Base-by-base conservation (phyloP, 2,329 filamentous ascomycete genomes). In the Rutstroemia sp. region DNA sequence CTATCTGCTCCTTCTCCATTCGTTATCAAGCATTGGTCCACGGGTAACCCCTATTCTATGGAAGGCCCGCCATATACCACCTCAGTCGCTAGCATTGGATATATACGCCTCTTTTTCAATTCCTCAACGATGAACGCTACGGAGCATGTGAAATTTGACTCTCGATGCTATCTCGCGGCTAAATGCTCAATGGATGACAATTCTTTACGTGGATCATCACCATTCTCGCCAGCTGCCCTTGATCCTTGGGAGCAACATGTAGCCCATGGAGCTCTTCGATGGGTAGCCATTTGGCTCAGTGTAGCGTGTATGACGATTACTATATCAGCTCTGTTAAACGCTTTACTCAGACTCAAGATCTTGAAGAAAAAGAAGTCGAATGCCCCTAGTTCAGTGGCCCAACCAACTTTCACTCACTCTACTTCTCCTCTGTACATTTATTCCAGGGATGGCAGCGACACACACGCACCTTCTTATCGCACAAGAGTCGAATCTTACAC, bases 51-150 rank as follows among this genome's bases (percentile, higher is more conserved):
- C 12, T 72, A 71, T 58, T 73, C 68, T 2, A 77, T 74, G 69
- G 66, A 73, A 61, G 76, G 76, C 4, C 76, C 76, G 14, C 75
- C 76, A 2, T 48, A 42, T 16, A 68, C 67, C 19, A 65, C 63
- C n/a, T 71, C 73, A 2, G 62, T 67, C 19, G 76, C 75, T 5
- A 72, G 73, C 23, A 63, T 78, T 34, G 73, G 68, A 7, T 78
- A 74, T 73, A 70, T 74, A 9, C 71, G 75, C n/a, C 66, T 74
- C 27, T 78, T 78, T 62, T 78, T 78, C 70, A 78, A 78, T 60
- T 75, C 74, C 0, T 76, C 75, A 1, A 60, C 69, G 7, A 73
- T 70, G 65, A 74, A 67, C 8, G 54, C 67, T 18, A 61, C 67
- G 12, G 59, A 62, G 5, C 63, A 61, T 30, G 37, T 52, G 25